Percentiles rank a stretch among this genome's conserved stretches.
Conservation (phyloP, 1,139 yeast genomes). For the Scheffersomyces stambukii region DNA sequence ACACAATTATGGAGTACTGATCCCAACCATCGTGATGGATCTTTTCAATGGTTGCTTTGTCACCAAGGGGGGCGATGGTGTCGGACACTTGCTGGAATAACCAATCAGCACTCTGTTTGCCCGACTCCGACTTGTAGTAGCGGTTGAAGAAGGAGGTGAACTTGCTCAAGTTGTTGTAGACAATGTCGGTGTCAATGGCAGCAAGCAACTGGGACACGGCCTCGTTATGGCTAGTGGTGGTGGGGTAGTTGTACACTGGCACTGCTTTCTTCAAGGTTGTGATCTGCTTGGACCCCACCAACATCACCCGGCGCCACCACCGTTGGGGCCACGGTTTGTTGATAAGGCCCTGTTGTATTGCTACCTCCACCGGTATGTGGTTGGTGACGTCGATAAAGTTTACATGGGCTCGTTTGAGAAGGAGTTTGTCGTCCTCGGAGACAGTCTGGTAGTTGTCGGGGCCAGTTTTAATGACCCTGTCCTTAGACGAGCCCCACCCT, state of each 20-base stretch:
- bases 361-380: conserved; percentile 31
- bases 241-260: conserved; percentile 56
- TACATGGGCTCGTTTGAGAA: conserved; percentile 48
- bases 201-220: conserved; percentile 39
- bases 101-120: conserved; percentile 74
- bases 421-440: conserved; percentile 54
- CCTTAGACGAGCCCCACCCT: too few relatives aligned
- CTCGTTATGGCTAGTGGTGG: conserved; percentile 28
- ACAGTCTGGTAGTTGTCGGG: conserved; percentile 39
- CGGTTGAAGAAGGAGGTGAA: conserved; percentile 77
- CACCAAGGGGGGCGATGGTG: conserved; percentile 37
- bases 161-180: conserved; percentile 53
- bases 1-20: conserved; percentile 39
- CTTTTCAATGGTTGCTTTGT: conserved; percentile 22
- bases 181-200: conserved; percentile 39
- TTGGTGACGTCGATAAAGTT: conserved; percentile 72
- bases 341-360: conserved; percentile 27
- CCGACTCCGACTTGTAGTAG: conserved; percentile 70
- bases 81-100: conserved; percentile 47
- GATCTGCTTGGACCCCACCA: conserved; percentile 31
- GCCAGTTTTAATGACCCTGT: conserved; percentile 35
- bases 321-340: conserved; percentile 11
- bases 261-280: conserved; percentile 18
- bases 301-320: conserved; percentile 14
- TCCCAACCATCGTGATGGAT: conserved; percentile 40